Evolutionary conservation across 1,139 yeast species (phyloP), one percentile per base, ranked within the genome.

Genomic region (Scheffersomyces illinoinensis): DNA sequence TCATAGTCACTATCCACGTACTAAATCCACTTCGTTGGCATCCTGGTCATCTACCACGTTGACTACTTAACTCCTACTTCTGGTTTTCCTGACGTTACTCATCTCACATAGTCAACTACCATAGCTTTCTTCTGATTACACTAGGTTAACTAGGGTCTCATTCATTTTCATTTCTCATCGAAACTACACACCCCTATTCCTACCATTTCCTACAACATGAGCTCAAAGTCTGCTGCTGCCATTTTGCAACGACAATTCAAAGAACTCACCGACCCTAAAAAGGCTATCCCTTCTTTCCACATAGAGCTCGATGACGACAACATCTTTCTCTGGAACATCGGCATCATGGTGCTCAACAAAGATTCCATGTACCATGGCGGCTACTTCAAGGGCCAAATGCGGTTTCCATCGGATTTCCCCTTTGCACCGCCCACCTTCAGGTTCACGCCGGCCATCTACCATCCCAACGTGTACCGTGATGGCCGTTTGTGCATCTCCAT

Each of bases 281-380:
- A 90, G 73, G 95, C 92, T 62, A 89, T 93, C 66, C 98, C 98
- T 17, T 90, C 95, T 12, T 93, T 93, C 77, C 93, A 91, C 73
- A 92, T 93, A 62, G 93, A 80, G 71, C 83, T 93, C 60, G 97
- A 91, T 68, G 93, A 93, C 67, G 97, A 91, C 70, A 93, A 93
- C 77, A 91, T 93, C 66, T 93, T 92, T 69, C 85, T 88, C 63
- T 93, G 97, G 98, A 91, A 91, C 73, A 85, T 93, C 61, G 98
- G 97, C 23, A 91, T 93, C 61, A 92, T 93, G 93, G 96, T 93
- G 33, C 83, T 92, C 60, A 90, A 91, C 73, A 89, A 90, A 68
- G 97, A 92, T 64, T 91, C 97, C 33, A 89, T 91, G 68, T 93
- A 91, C 77, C 93, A 93, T 70, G 98, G 98, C 54, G 98, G 98